Evolutionary conservation across 164 flowering plant genomes (phyloP).

Genomic region (Warburgia ugandensis): DNA sequence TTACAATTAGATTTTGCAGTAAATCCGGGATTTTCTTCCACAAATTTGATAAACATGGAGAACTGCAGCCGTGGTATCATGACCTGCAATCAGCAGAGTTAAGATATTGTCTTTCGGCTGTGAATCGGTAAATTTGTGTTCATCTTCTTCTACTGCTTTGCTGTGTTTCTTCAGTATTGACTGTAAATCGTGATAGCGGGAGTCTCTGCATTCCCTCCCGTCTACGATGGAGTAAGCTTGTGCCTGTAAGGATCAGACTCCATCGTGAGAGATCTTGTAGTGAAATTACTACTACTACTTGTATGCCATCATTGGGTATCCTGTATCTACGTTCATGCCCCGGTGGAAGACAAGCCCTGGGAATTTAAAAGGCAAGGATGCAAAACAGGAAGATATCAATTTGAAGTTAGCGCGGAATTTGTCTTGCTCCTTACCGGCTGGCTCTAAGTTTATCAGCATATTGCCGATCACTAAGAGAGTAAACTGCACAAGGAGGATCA

Average conservation of each 20-base stretch:
- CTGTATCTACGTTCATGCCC: constrained; percentile 62
- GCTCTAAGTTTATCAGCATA: constrained; percentile 66
- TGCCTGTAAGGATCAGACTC: no score
- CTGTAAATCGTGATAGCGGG: constrained; percentile 42
- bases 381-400: constrained; percentile 49
- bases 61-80: constrained; percentile 70
- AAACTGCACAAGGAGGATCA: constrained; percentile 62
- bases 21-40: constrained; percentile 51
- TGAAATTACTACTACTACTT: no score
- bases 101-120: constrained; percentile 62
- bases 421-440: constrained; percentile 55
- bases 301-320: no score
- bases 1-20: constrained; percentile 45
- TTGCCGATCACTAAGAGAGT: constrained; percentile 56
- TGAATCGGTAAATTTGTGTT: constrained; percentile 47
- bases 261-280: no score
- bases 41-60: constrained; percentile 61
- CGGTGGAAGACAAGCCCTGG: constrained; percentile 61
- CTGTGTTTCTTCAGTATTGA: constrained; percentile 44
- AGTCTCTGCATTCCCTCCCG: constrained; percentile 28
- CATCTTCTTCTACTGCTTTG: constrained; percentile 23
- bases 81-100: constrained; percentile 60
- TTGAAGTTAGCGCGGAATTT: constrained; percentile 57
- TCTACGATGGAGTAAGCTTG: constrained; percentile 39
- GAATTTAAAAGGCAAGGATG: constrained; percentile 59